phyloP scores from a whole-genome alignment of 2,329 filamentous ascomycete species.

The Hymenoscyphus repandus region DNA sequence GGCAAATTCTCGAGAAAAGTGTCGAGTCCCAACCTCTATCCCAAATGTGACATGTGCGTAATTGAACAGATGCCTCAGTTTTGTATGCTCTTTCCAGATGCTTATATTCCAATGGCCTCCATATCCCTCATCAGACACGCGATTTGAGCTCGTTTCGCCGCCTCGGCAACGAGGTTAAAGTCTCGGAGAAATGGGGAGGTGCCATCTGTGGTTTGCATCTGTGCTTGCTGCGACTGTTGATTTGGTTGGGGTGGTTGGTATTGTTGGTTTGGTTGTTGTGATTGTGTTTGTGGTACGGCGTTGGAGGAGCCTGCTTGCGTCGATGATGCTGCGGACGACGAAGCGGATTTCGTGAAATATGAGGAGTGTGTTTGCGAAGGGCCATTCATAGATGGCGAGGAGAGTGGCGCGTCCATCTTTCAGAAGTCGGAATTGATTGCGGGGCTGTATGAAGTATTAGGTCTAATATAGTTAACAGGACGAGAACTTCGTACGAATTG shows the following conservation, averaged over 20 bases:
- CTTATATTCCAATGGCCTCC: conserved; percentile 42
- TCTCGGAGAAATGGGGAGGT: conserved; percentile 66
- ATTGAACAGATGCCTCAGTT: too few species aligned
- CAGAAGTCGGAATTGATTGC: conserved; percentile 24
- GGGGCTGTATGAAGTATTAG: not conserved
- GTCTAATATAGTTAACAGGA: not conserved
- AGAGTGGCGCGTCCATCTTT: conserved; percentile 37
- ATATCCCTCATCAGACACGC: conserved; percentile 83
- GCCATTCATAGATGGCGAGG: conserved; percentile 25
- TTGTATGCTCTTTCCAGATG: not conserved
- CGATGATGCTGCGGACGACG: conserved; percentile 22
- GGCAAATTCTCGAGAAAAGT: too few species aligned
- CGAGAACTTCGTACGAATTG: not conserved
- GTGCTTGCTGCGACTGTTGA: conserved; percentile 11
- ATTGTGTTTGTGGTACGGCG: conserved; percentile 23
- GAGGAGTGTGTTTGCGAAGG: conserved; percentile 16
- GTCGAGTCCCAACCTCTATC: too few species aligned
- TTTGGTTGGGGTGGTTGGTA: conserved; percentile 9
- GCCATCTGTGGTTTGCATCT: conserved; percentile 38
- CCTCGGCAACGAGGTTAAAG: conserved; percentile 83
- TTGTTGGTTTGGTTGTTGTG: conserved; percentile 25
- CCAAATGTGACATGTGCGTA: too few species aligned
- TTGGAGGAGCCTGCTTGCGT: conserved; percentile 15
- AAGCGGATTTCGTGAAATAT: conserved; percentile 22
- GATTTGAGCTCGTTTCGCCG: conserved; percentile 88